These are phyloP conservation scores for Mycosphaerella sp. DNA, from an alignment of 2,329 filamentous ascomycete species.

Conservation along the genomic window DNA sequence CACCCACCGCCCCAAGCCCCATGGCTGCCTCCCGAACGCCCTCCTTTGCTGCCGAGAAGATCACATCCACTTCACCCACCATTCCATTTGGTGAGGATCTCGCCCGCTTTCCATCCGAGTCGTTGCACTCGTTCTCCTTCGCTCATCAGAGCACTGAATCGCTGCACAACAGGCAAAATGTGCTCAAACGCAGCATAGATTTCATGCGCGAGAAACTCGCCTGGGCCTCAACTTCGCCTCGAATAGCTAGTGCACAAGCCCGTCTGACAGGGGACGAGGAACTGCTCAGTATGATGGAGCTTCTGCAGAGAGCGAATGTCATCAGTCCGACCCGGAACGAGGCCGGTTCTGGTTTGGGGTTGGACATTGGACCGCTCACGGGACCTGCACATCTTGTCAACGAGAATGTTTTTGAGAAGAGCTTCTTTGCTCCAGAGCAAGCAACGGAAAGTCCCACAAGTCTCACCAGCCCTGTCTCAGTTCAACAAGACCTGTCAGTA, in stretches of 20 bases:
- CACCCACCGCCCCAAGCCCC: slow-evolving; percentile 57
- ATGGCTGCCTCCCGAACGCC: slow-evolving; percentile 48
- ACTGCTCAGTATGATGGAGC: slow-evolving; percentile 82
- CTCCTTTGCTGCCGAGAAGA: slow-evolving; percentile 43
- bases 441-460: slow-evolving; percentile 39
- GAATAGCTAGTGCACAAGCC: slow-evolving; percentile 75
- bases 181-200: slow-evolving; percentile 87
- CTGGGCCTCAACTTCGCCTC: slow-evolving; percentile 68
- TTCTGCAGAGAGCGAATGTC: slow-evolving; percentile 74
- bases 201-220: slow-evolving; percentile 92
- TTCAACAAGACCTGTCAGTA: slow-evolving; percentile 2
- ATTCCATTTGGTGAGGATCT: slow-evolving; percentile 77
- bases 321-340: slow-evolving; percentile 58
- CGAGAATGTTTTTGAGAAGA: slow-evolving; percentile 78
- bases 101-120: slow-evolving; percentile 87
- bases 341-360: slow-evolving; percentile 42
- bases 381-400: slow-evolving; percentile 68
- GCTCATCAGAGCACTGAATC: slow-evolving; percentile 81
- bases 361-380: slow-evolving; percentile 60
- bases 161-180: slow-evolving; percentile 84
- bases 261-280: slow-evolving; percentile 76
- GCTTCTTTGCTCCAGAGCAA: slow-evolving; percentile 50
- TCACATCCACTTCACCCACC: slow-evolving; percentile 63
- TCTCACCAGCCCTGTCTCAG: slow-evolving; percentile 20
- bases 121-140: slow-evolving; percentile 96